phyloP scores from a whole-genome alignment of 176 grass and related monocot species.

The Oryza meyeriana region DNA sequence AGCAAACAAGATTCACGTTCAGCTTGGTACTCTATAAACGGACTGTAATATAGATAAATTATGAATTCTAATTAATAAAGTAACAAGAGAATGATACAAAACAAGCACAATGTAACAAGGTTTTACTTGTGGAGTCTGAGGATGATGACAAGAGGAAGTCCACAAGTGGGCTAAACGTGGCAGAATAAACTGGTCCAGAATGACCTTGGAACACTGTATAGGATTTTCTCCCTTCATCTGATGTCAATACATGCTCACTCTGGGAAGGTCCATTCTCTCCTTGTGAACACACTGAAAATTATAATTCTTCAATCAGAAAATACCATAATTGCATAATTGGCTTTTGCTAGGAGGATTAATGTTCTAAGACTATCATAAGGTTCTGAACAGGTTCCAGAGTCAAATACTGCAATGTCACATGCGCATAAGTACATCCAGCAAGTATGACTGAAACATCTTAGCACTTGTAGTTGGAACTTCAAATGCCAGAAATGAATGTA shows the following conservation, averaged over 20 bases:
- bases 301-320: slow-evolving; percentile 31
- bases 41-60: slow-evolving; percentile 51
- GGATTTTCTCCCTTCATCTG: slow-evolving; percentile 59
- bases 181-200: slow-evolving; percentile 87
- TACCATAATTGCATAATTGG: slow-evolving; percentile 13
- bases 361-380: not conserved
- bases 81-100: slow-evolving; percentile 19
- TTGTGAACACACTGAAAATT: slow-evolving; percentile 56
- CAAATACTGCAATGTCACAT: not conserved
- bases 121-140: slow-evolving; percentile 91
- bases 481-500: not conserved
- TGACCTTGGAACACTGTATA: slow-evolving; percentile 92
- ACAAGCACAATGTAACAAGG: slow-evolving; percentile 12
- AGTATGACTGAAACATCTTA: not conserved
- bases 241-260: slow-evolving; percentile 45
- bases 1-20: slow-evolving; percentile 93
- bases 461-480: not conserved
- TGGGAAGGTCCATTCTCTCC: slow-evolving; percentile 65
- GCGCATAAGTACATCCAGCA: not conserved
- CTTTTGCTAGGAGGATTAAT: slow-evolving; percentile 1
- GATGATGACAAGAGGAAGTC: slow-evolving; percentile 92
- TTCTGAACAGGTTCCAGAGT: not conserved
- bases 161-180: slow-evolving; percentile 78
- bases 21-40: slow-evolving; percentile 90
- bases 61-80: slow-evolving; percentile 5